phyloP scores from a whole-genome alignment of 495 filamentous ascomycete genomes.

The Thermothielavioides terrestris region DNA sequence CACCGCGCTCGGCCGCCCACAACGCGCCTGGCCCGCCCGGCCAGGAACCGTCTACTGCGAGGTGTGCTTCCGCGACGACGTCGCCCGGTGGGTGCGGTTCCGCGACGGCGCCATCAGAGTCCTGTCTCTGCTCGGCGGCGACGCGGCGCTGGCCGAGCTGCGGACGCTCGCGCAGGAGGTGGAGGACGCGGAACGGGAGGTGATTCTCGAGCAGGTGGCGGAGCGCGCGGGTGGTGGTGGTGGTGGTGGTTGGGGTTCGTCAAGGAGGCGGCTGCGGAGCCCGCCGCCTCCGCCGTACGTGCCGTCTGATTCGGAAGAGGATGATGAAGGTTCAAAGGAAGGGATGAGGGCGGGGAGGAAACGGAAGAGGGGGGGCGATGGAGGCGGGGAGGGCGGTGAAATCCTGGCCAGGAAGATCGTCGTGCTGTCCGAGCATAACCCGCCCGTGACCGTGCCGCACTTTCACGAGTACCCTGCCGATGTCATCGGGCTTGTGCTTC shows the following conservation, averaged over 20 bases:
- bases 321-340: background rate
- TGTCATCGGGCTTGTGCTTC: background rate
- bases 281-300: background rate
- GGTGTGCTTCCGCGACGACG: slow-evolving; percentile 3
- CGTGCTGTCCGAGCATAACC: background rate
- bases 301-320: background rate
- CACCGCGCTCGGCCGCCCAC: background rate
- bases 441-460: background rate
- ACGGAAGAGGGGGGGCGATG: background rate
- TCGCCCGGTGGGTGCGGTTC: background rate
- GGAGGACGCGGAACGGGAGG: background rate
- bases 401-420: background rate
- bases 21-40: background rate
- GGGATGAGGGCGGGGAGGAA: background rate
- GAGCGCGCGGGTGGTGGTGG: background rate
- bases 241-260: too few species aligned
- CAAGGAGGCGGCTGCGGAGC: background rate
- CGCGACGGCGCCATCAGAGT: background rate
- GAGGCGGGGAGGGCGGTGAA: background rate
- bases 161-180: background rate
- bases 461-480: background rate
- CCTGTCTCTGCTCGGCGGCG: slow-evolving; percentile 2
- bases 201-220: background rate
- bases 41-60: slow-evolving; percentile 4
- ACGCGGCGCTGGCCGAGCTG: slow-evolving; percentile 5